Evolutionary conservation across 2,329 filamentous ascomycete genomes (phyloP).

Genomic region (Pseudogymnoascus sp.): DNA sequence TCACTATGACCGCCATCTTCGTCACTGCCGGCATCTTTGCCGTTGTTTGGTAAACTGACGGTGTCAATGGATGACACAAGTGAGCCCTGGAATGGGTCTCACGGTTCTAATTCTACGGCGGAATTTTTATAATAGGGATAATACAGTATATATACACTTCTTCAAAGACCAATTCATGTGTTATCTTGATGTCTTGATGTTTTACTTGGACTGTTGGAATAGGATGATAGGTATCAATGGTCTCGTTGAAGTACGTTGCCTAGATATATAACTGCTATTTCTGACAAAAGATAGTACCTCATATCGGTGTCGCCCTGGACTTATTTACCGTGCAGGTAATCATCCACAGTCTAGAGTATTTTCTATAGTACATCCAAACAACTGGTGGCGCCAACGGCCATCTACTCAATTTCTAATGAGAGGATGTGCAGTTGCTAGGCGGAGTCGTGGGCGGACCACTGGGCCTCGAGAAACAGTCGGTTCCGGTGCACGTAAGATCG

Average conservation of each 20-base stretch:
- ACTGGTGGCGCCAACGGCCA: not conserved
- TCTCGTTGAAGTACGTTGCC: not conserved
- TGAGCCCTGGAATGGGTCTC: not conserved
- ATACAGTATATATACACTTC: constrained; percentile 5
- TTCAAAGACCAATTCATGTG: not conserved
- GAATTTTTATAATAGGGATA: constrained; percentile 6
- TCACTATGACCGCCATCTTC: constrained; percentile 1
- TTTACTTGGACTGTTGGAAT: not conserved
- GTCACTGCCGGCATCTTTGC: not conserved
- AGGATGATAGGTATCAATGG: not conserved
- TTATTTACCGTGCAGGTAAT: not conserved
- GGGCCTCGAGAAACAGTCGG: not conserved
- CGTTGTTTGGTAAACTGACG: not conserved
- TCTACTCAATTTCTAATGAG: not conserved
- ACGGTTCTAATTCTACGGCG: constrained; percentile 4
- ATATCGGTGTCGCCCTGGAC: too few relatives aligned
- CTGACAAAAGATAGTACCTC: not conserved
- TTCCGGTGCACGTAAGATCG: constrained; percentile 11
- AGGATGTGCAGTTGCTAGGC: not conserved
- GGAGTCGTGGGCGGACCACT: not conserved
- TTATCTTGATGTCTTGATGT: not conserved
- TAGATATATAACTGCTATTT: not conserved
- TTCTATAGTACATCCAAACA: not conserved
- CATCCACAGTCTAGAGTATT: not conserved
- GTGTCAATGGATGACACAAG: not conserved